Evolutionary conservation across 139 green algal species (phyloP), one percentile per base, ranked within the genome.

Genomic region (Chlamydomonas sp.): DNA sequence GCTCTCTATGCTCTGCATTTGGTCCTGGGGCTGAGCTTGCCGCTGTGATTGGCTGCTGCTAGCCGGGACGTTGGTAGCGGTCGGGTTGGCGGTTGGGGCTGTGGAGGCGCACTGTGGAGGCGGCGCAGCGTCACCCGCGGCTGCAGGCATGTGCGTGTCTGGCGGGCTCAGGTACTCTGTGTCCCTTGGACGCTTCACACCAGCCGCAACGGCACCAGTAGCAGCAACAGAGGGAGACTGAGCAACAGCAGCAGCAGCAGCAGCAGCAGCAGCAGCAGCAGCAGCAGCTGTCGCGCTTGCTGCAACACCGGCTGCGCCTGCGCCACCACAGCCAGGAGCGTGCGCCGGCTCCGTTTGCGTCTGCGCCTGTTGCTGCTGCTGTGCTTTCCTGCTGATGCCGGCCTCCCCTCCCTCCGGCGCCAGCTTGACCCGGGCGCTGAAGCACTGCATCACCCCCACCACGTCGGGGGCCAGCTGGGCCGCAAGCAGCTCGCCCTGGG

Each of bases 401-500:
- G 16, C 59, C 71, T 66, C 31, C 59, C 5, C 5, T 18, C 67
- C 57, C 16, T 84, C 20, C 61, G 68, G 72, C 62, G 68, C 49
- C 63, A 63, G n/a, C 71, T 75, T 7, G 31, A 69, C 67, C 3
- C 31, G 18, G 1, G 79, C 79, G 7, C 63, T 67, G 88, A 91
- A 91, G 20, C 84, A 59, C 1, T 87, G 69, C 15, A 77, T 12
- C 71, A 91, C 68, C 7, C 61, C 88, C 71, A 89, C 84, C 77
- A 91, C 83, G 9, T 57, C 88, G 2, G 88, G 83, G 10, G 88
- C 83, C 17, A 77, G 17, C 63, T 89, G 83, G 4, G 84, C 84
- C 4, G 88, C 88, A 49, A 89, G 68, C 10, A 91, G 88, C 71
- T 91, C 88, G 16, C 88, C 88, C 79, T 89, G 62, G 4, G 75